Percentiles rank a stretch among this genome's conserved stretches.
phyloP scores from a whole-genome alignment of 352 stramenopile genomes.

The Globisporangium ultimum region DNA sequence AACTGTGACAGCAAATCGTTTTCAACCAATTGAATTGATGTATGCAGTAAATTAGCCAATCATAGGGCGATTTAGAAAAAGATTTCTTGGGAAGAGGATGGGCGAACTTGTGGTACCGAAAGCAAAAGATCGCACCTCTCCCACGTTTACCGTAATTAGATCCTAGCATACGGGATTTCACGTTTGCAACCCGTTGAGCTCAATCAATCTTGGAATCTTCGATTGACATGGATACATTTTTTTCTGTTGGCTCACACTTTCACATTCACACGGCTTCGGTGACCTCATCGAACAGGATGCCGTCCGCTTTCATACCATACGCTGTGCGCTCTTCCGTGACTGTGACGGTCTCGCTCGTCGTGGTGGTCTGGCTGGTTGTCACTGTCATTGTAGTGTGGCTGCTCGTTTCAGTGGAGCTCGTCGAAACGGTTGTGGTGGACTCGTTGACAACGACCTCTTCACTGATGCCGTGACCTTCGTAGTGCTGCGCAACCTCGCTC shows the following conservation, averaged over 20 bases:
- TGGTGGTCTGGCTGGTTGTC: slow-evolving; percentile 24
- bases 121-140: background rate
- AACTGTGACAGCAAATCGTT: background rate
- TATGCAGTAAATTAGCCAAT: background rate
- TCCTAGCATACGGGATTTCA: no score
- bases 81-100: background rate
- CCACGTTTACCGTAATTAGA: background rate
- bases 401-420: background rate
- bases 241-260: no score
- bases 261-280: slow-evolving; percentile 38
- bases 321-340: slow-evolving; percentile 9
- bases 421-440: background rate
- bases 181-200: background rate
- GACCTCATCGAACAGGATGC: slow-evolving; percentile 58
- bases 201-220: background rate
- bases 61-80: background rate
- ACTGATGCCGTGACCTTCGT: background rate
- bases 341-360: slow-evolving; percentile 33
- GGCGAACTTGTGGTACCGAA: no score
- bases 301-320: slow-evolving; percentile 46
- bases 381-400: background rate
- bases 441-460: background rate
- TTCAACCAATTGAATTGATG: no score
- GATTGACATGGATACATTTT: background rate
- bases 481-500: slow-evolving; percentile 4